These are phyloP conservation scores for Picochlorum sp. DNA, from an alignment of 139 green algal species.

Conservation along the genomic window DNA sequence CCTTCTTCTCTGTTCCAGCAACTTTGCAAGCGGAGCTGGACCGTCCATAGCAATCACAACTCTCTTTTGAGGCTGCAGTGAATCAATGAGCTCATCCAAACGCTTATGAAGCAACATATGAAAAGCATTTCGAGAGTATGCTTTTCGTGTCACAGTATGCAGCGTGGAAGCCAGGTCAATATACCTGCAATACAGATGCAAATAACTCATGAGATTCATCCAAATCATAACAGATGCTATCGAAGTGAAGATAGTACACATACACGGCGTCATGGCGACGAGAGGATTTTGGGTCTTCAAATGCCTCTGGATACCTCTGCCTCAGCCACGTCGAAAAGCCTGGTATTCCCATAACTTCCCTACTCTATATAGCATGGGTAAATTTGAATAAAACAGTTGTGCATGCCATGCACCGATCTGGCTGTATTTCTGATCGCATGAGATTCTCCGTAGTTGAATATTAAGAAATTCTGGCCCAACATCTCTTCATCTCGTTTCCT, in stretches of 20 bases:
- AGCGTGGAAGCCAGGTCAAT: conserved; percentile 67
- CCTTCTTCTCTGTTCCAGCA: conserved; percentile 64
- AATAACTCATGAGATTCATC: not conserved
- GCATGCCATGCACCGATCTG: too few species aligned
- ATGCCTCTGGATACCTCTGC: conserved; percentile 39
- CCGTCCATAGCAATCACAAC: conserved; percentile 75
- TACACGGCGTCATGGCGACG: conserved; percentile 49
- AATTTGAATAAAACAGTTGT: too few species aligned
- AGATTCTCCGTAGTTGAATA: too few species aligned
- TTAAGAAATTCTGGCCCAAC: too few species aligned
- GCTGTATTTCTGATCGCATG: too few species aligned
- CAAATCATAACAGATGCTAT: not conserved
- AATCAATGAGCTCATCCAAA: conserved; percentile 52
- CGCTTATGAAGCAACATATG: conserved; percentile 47
- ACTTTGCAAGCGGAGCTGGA: conserved; percentile 77
- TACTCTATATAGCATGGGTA: not conserved
- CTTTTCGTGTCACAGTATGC: conserved; percentile 53
- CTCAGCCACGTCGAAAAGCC: conserved; percentile 65
- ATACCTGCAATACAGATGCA: conserved; percentile 26
- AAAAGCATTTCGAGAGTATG: conserved; percentile 37
- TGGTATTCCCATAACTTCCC: conserved; percentile 51
- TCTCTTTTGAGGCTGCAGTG: conserved; percentile 38
- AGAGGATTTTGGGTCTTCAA: conserved; percentile 25
- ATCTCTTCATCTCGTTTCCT: too few species aligned
- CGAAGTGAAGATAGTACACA: not conserved